phyloP scores from a whole-genome alignment of 495 filamentous ascomycete species.

The Podospora australis region DNA sequence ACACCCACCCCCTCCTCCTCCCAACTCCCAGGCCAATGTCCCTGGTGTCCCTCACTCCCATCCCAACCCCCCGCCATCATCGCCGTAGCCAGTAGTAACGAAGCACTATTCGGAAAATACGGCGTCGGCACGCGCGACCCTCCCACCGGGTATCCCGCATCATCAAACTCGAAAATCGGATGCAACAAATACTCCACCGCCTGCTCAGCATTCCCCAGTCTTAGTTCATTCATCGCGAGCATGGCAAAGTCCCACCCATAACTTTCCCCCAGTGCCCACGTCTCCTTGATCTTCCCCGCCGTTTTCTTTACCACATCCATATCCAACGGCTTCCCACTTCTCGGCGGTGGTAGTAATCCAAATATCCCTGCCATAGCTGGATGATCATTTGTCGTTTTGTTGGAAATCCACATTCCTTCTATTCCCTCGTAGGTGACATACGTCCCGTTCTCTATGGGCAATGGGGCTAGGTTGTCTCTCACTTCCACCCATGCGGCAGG shows the following conservation, averaged over 20 bases:
- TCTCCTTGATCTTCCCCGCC: constrained; percentile 34
- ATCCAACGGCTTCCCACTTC: constrained; percentile 34
- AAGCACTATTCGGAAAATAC: constrained; percentile 46
- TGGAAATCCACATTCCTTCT: constrained; percentile 42
- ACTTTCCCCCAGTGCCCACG: constrained; percentile 42
- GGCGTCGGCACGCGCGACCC: constrained; percentile 48
- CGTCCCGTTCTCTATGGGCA: constrained; percentile 38
- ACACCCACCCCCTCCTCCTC: constrained; percentile 29
- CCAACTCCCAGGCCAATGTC: constrained; percentile 41
- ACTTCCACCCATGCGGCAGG: constrained; percentile 36
- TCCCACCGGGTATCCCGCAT: constrained; percentile 47
- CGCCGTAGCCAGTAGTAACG: constrained; percentile 43
- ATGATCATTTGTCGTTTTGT: constrained; percentile 41
- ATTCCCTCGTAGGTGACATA: constrained; percentile 48
- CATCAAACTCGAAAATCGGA: constrained; percentile 43
- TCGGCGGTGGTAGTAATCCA: constrained; percentile 43
- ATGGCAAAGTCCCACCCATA: constrained; percentile 52
- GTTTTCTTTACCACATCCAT: constrained; percentile 36
- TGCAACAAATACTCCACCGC: constrained; percentile 46
- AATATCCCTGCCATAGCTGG: constrained; percentile 45
- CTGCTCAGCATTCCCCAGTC: constrained; percentile 38
- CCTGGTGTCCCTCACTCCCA: constrained; percentile 28
- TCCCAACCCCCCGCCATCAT: constrained; percentile 54
- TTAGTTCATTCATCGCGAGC: constrained; percentile 48
- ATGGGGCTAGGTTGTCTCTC: constrained; percentile 38